Evolutionary conservation across 306 rosid genomes (phyloP).

Genomic region (Fragaria iinumae): DNA sequence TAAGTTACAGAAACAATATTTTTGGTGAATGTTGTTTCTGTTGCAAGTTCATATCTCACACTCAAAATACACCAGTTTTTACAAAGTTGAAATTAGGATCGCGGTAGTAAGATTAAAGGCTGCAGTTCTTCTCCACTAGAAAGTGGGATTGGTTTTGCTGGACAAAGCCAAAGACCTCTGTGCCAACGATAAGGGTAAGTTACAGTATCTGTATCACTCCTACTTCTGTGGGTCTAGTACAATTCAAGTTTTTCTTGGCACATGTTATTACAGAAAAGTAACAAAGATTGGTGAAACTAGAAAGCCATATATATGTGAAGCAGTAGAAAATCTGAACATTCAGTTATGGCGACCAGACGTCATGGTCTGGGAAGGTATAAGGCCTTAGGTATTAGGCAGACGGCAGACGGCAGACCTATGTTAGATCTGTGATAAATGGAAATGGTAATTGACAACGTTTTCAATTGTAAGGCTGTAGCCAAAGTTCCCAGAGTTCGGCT

Average conservation of each 20-base stretch:
- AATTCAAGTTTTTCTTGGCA: neutral
- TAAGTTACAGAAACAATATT: conserved; percentile 7
- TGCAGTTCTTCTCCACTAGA: neutral
- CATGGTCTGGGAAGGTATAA: conserved; percentile 38
- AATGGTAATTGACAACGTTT: neutral
- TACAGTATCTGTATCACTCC: neutral
- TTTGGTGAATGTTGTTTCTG: neutral
- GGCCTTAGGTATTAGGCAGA: neutral
- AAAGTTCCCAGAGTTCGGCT: neutral
- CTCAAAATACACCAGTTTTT: neutral
- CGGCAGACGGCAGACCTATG: neutral
- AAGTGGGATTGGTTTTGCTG: conserved; percentile 24
- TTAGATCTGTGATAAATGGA: neutral
- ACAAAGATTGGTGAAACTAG: conserved; percentile 34
- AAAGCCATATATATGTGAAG: conserved; percentile 34
- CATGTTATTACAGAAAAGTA: conserved; percentile 27
- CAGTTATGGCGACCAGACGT: conserved; percentile 32
- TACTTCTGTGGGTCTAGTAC: neutral
- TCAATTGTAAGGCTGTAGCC: neutral
- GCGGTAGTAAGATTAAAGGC: neutral
- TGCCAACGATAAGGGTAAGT: conserved; percentile 35
- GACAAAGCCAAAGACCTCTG: conserved; percentile 33
- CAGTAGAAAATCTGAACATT: conserved; percentile 32
- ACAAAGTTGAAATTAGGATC: neutral
- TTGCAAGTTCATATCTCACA: neutral